Conservation (phyloP, 2,329 filamentous ascomycete species). For the Nemania sp. region DNA sequence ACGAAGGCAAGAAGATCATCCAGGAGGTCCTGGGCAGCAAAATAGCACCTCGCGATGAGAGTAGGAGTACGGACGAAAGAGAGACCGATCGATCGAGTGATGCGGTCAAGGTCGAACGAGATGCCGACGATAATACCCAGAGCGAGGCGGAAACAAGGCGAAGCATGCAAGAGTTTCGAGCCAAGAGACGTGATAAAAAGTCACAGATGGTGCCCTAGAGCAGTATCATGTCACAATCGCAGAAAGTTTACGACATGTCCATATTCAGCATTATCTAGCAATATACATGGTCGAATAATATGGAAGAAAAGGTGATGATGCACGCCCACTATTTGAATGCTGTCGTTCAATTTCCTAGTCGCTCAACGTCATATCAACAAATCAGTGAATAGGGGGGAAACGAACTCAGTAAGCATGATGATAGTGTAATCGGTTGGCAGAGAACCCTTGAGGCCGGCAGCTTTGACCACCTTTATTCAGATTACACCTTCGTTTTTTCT, state of each 20-base stretch:
- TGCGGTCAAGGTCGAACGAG: conserved; percentile 41
- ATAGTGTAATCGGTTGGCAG: background rate
- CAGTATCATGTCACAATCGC: background rate
- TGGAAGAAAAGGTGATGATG: background rate
- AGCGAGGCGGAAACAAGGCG: conserved; percentile 33
- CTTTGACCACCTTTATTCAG: background rate
- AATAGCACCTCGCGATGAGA: conserved; percentile 29
- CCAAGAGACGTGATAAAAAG: conserved; percentile 42
- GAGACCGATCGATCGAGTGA: conserved; percentile 45
- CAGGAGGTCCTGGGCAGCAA: conserved; percentile 66
- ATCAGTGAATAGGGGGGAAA: background rate
- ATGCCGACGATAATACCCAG: conserved; percentile 40
- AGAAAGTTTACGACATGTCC: conserved; percentile 16
- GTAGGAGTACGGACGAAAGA: conserved; percentile 38
- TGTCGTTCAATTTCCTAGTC: background rate
- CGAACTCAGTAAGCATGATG: background rate
- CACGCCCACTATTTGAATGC: too few relatives aligned
- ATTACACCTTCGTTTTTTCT: background rate
- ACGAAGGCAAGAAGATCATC: conserved; percentile 79
- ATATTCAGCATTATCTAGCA: background rate
- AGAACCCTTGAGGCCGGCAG: background rate
- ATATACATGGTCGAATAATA: background rate
- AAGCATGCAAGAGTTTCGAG: conserved; percentile 31
- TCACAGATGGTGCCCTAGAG: conserved; percentile 46
- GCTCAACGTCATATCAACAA: too few relatives aligned